Conservation (phyloP, 768 basidiomycete genomes). For the Tricholoma bakamatsutake region DNA sequence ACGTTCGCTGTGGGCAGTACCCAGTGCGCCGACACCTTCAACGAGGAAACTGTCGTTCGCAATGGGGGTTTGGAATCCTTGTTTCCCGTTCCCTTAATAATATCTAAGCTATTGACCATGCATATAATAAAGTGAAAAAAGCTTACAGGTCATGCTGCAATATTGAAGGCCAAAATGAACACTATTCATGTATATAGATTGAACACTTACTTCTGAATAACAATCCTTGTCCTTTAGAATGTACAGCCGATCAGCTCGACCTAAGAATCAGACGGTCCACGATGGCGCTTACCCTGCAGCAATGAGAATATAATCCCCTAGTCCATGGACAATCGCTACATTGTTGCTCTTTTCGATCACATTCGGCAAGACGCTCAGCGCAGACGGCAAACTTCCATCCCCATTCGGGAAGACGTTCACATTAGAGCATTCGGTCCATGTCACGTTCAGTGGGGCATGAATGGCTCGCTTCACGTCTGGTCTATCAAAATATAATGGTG, state of each 20-base stretch:
- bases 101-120: not conserved
- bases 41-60: conserved; percentile 61
- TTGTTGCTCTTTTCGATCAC: conserved; percentile 73
- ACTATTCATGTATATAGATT: not conserved
- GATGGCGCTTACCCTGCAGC: conserved; percentile 56
- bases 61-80: conserved; percentile 73
- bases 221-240: conserved; percentile 44
- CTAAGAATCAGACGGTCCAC: not conserved
- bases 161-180: not conserved
- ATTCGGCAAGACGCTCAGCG: conserved; percentile 60
- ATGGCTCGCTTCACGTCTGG: conserved; percentile 64
- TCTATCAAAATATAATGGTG: conserved; percentile 68
- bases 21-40: conserved; percentile 63
- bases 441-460: conserved; percentile 56
- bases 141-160: conserved; percentile 38
- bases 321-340: conserved; percentile 64
- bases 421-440: conserved; percentile 61
- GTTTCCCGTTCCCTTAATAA: conserved; percentile 46
- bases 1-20: conserved; percentile 60
- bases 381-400: conserved; percentile 56
- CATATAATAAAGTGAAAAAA: not conserved
- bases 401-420: conserved; percentile 55
- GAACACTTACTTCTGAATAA: conserved; percentile 52
- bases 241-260: not conserved
- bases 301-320: conserved; percentile 69